Percentiles rank a stretch among this genome's conserved stretches.
phyloP scores from a whole-genome alignment of 2,329 filamentous ascomycete species.

The Hawksworthiomyces lignivorus region DNA sequence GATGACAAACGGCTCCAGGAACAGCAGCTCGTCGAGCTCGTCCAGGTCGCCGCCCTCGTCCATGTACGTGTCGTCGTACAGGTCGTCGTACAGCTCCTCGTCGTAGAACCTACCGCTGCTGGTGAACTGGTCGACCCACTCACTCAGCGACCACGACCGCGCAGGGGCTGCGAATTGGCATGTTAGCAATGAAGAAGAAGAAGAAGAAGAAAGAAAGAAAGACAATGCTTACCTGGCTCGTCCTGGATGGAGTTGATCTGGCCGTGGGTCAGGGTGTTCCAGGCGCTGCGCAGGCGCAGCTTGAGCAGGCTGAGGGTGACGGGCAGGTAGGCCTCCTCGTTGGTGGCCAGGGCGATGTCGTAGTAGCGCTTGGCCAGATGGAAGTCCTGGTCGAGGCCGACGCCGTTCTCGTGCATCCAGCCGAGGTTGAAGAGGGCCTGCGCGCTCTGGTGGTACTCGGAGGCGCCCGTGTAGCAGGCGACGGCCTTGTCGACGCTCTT shows the following conservation, averaged over 20 bases:
- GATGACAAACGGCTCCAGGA: slow-evolving; percentile 77
- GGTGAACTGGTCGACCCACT: slow-evolving; percentile 83
- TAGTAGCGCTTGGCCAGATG: slow-evolving; percentile 96
- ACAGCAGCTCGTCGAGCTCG: slow-evolving; percentile 59
- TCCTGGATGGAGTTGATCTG: slow-evolving; percentile 86
- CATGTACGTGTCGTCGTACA: slow-evolving; percentile 37
- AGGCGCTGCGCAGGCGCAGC: slow-evolving; percentile 75
- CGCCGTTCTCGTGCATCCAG: slow-evolving; percentile 98
- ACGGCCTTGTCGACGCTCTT: slow-evolving; percentile 77
- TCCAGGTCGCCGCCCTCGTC: slow-evolving; percentile 32
- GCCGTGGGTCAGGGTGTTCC: slow-evolving; percentile 91
- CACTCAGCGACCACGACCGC: slow-evolving; percentile 68
- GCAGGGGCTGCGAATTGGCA: slow-evolving; percentile 46
- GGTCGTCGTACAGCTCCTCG: slow-evolving; percentile 46
- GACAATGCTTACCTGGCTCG: slow-evolving; percentile 61
- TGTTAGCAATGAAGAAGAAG: slow-evolving; percentile 20
- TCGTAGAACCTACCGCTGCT: slow-evolving; percentile 54
- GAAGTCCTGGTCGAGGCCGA: slow-evolving; percentile 89
- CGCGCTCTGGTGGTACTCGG: slow-evolving; percentile 83
- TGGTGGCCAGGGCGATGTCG: slow-evolving; percentile 84
- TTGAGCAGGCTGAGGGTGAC: slow-evolving; percentile 85
- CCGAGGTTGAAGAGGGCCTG: slow-evolving; percentile 96
- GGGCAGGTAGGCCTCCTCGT: slow-evolving; percentile 86
- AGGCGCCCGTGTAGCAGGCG: slow-evolving; percentile 84
- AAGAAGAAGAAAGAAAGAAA: background rate